Conservation (phyloP, 2,329 filamentous ascomycete species). For the Pseudohalonectria lignicola region DNA sequence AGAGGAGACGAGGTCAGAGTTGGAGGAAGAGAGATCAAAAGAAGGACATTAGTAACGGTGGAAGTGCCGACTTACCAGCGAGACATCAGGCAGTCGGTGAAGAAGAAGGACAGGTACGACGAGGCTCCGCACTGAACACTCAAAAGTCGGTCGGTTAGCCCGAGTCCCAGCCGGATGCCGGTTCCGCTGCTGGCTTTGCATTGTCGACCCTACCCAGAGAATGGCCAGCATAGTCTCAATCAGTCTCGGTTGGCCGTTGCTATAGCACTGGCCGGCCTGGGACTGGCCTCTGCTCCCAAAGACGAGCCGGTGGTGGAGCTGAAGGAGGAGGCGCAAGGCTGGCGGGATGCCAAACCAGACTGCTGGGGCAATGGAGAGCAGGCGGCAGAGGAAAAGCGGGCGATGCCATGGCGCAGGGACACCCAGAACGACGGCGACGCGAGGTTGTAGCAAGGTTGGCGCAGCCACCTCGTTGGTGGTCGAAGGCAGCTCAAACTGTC, state of each 20-base stretch:
- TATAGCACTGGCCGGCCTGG: constrained; percentile 2
- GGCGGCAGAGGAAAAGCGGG: constrained; percentile 61
- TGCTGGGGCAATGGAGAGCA: constrained; percentile 59
- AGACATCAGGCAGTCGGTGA: constrained; percentile 77
- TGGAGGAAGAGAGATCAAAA: neutral
- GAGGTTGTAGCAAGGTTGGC: constrained; percentile 54
- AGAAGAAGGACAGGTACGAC: constrained; percentile 71
- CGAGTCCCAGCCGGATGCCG: too few species aligned
- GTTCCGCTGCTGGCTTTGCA: too few species aligned
- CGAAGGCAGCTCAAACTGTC: neutral
- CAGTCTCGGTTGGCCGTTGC: constrained; percentile 18
- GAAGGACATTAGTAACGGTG: neutral
- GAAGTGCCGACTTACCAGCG: constrained; percentile 45
- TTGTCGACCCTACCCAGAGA: constrained; percentile 64
- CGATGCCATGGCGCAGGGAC: constrained; percentile 64
- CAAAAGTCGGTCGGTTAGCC: too few species aligned
- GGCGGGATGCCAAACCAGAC: constrained; percentile 63
- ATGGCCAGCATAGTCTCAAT: constrained; percentile 63
- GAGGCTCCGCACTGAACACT: constrained; percentile 73
- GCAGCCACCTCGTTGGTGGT: constrained; percentile 7
- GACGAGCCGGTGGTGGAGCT: constrained; percentile 36
- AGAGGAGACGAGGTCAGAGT: neutral
- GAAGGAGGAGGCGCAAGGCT: constrained; percentile 55
- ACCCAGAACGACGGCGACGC: constrained; percentile 67
- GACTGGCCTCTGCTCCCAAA: constrained; percentile 1